Evolutionary conservation across 2,329 filamentous ascomycete genomes (phyloP), one percentile per base, ranked within the genome.

Genomic region (Neonectria faginata): DNA sequence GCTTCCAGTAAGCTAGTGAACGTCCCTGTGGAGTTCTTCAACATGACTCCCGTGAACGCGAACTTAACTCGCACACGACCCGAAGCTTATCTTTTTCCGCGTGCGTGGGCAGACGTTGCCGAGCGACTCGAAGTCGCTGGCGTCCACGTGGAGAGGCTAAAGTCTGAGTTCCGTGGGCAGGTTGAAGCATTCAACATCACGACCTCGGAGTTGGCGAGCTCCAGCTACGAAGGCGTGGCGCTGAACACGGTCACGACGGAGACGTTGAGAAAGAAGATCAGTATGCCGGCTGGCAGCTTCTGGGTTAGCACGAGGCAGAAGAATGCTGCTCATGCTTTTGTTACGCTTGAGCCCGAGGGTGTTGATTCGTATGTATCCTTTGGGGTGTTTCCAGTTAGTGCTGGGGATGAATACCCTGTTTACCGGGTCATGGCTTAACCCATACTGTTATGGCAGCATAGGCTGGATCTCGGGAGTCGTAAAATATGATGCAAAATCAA

Each of bases 341-440:
- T 70, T 2, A 66, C 72, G 3, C 63, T 76, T 12, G 74, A 76
- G 55, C 74, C 74, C 0, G 74, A 76, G 57, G 71, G 68, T 9
- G 67, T 73, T 3, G 74, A 75, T 33, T 72, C 67, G 0, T 76
- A 73, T 41, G 67, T 67, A 1, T 70, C 68, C 0, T 75, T 76
- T 1, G 72, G 70, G 16, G 69, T 76, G 0, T 18, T 76, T 3
- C 73, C 73, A 0, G 68, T 75, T 0, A 65, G 52, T 11, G 64
- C 33, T 2, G 74, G 73, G 1, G 70, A 74, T 5, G 74, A 76
- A 47, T 76, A 75, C 25, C 74, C 74, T 3, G 69, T 76, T 0
- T 76, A 75, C 41, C 69, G 74, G 50, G 65, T 73, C 1, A 55
- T 72, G 51, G 25, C 25, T 25, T 25, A 25, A 6, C 25, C 25